phyloP scores from a whole-genome alignment of 2,329 filamentous ascomycete species.

The Biscogniauxia sp. region DNA sequence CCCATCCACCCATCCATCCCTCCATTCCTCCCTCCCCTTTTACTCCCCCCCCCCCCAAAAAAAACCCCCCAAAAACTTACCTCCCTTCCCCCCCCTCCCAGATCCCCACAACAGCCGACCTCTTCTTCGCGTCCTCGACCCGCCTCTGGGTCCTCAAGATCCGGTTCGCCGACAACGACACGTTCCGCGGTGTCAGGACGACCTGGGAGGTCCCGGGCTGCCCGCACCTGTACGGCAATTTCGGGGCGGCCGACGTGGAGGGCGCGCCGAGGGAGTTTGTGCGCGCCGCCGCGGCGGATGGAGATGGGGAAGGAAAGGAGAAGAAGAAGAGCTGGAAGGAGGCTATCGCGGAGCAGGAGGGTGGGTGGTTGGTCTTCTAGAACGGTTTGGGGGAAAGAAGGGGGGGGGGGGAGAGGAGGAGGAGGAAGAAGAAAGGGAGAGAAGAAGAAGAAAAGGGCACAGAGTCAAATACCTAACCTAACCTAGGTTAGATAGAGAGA shows the following conservation, averaged over 20 bases:
- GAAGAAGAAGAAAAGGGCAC: too few relatives aligned
- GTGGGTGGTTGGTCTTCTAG: slow-evolving; percentile 37
- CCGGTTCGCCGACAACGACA: slow-evolving; percentile 36
- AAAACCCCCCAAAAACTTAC: neutral
- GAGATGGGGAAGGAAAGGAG: too few relatives aligned
- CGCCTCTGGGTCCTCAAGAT: slow-evolving; percentile 43
- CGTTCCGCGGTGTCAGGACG: slow-evolving; percentile 39
- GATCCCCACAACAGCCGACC: slow-evolving; percentile 30
- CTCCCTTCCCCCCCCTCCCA: slow-evolving; percentile 5
- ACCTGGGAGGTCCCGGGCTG: slow-evolving; percentile 56
- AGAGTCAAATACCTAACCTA: too few relatives aligned
- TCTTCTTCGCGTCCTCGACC: slow-evolving; percentile 28
- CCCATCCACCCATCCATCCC: neutral
- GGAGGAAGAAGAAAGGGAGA: neutral
- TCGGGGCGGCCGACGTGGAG: slow-evolving; percentile 52
- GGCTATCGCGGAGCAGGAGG: slow-evolving; percentile 36
- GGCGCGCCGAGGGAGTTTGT: slow-evolving; percentile 43
- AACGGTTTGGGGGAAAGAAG: neutral
- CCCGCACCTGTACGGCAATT: slow-evolving; percentile 58
- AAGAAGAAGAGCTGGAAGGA: slow-evolving; percentile 43
- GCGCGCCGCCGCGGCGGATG: slow-evolving; percentile 34
- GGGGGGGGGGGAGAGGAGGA: neutral
- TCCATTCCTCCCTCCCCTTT: neutral
- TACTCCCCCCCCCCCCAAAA: neutral
- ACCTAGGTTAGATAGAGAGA: too few relatives aligned